Percentiles rank a stretch among this genome's conserved stretches.
phyloP scores from a whole-genome alignment of 2,329 filamentous ascomycete genomes.

The Coniochaeta sp. region DNA sequence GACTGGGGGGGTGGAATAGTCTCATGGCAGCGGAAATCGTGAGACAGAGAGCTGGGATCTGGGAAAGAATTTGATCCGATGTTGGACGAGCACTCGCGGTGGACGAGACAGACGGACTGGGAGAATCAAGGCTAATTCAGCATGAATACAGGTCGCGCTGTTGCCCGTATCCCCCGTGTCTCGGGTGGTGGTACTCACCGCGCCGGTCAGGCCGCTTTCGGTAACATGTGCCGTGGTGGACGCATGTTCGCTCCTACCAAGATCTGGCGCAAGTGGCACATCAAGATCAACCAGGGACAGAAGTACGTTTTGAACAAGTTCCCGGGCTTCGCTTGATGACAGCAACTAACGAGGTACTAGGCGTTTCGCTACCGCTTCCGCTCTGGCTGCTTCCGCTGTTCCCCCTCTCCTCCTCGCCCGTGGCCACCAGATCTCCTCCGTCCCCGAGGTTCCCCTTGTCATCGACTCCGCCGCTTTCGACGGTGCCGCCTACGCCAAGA shows the following conservation, averaged over 20 bases:
- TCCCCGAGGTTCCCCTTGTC: slow-evolving; percentile 96
- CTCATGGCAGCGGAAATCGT: not conserved
- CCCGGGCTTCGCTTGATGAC: slow-evolving; percentile 1
- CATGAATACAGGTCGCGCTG: slow-evolving; percentile 75
- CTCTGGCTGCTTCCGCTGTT: slow-evolving; percentile 91
- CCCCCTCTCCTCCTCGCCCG: slow-evolving; percentile 92
- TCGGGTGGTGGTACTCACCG: slow-evolving; percentile 99
- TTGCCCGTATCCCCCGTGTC: slow-evolving; percentile 99
- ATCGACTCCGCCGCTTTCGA: slow-evolving; percentile 87
- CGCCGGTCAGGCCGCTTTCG: slow-evolving; percentile 98
- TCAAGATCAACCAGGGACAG: slow-evolving; percentile 99
- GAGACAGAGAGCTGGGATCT: not conserved
- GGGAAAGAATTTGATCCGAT: slow-evolving; percentile 1
- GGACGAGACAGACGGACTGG: not conserved
- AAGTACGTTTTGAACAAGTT: slow-evolving; percentile 53
- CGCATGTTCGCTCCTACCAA: slow-evolving; percentile 99
- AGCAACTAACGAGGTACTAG: slow-evolving; percentile 29
- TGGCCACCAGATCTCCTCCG: slow-evolving; percentile 86
- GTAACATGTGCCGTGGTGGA: slow-evolving; percentile 99
- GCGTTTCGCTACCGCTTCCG: slow-evolving; percentile 96
- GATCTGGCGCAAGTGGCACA: slow-evolving; percentile 99
- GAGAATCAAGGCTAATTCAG: slow-evolving; percentile 1
- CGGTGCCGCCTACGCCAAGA: slow-evolving; percentile 75
- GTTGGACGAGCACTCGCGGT: not conserved
- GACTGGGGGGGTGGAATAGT: not conserved